Evolutionary conservation across 1,139 yeast species (phyloP).

Genomic region (Candida sp.): DNA sequence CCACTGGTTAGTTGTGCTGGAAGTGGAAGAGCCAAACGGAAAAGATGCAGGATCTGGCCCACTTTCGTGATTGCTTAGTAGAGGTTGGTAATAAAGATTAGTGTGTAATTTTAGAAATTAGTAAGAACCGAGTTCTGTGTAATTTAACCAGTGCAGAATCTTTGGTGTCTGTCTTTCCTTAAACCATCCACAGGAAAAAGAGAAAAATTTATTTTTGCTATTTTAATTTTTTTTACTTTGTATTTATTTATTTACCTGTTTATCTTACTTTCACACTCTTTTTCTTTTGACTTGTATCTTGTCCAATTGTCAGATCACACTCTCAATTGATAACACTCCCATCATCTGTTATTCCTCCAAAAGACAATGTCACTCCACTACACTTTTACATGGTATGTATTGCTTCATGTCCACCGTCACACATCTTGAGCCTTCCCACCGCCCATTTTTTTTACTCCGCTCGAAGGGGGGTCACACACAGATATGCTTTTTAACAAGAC

Average conservation of each 20-base stretch:
- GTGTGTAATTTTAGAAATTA: background rate
- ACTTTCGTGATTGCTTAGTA: too few species aligned
- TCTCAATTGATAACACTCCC: background rate
- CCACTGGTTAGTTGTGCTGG: too few species aligned
- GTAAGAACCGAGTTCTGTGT: background rate
- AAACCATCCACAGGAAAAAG: background rate
- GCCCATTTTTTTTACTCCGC: background rate
- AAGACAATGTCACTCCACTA: slow-evolving; percentile 26
- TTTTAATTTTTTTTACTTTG: background rate
- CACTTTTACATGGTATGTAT: slow-evolving; percentile 35
- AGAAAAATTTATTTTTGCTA: background rate
- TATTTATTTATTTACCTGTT: background rate
- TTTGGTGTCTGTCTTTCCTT: background rate
- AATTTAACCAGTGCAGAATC: background rate
- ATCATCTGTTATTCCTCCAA: background rate
- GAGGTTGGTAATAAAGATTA: too few species aligned
- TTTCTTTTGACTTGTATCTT: background rate
- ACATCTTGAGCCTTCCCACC: background rate
- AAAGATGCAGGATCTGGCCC: too few species aligned
- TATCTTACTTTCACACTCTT: background rate
- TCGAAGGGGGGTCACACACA: too few species aligned
- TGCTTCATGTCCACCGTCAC: too few species aligned
- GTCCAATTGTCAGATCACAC: background rate
- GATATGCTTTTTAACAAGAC: too few species aligned
- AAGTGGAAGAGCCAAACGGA: too few species aligned